Evolutionary conservation across 2,329 filamentous ascomycete genomes (phyloP).

Genomic region (Tolypocladium capitatum): DNA sequence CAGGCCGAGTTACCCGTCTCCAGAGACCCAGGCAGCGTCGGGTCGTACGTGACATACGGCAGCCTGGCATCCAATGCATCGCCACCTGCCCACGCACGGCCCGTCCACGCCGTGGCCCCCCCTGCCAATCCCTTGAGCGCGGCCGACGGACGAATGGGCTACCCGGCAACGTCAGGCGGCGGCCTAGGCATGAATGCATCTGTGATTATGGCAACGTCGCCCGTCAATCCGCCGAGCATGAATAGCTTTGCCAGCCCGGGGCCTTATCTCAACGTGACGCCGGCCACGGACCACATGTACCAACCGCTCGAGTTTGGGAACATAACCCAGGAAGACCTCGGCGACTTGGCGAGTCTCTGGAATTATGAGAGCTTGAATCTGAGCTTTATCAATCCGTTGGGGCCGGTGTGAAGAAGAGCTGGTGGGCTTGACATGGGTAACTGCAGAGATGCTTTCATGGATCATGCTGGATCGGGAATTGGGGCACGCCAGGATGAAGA

Average conservation of each 20-base stretch:
- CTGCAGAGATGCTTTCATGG: no score
- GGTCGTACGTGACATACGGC: slow-evolving; percentile 1
- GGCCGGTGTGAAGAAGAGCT: not conserved
- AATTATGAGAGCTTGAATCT: slow-evolving; percentile 21
- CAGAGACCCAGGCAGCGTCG: slow-evolving; percentile 1
- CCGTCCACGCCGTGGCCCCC: not conserved
- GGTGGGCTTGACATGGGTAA: no score
- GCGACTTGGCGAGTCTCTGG: slow-evolving; percentile 19
- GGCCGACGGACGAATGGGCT: not conserved
- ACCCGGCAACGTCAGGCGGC: not conserved
- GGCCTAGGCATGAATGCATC: not conserved
- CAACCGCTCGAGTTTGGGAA: slow-evolving; percentile 10
- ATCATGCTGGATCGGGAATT: no score
- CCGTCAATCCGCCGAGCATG: not conserved
- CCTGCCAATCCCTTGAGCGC: not conserved
- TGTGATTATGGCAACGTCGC: not conserved
- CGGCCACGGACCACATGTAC: slow-evolving; percentile 5
- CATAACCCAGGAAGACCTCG: slow-evolving; percentile 19
- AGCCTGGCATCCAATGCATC: not conserved
- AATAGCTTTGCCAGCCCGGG: not conserved
- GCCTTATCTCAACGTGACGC: slow-evolving; percentile 5
- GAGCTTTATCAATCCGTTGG: slow-evolving; percentile 13
- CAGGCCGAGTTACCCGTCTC: not conserved
- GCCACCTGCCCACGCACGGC: not conserved
- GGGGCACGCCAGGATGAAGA: no score